Percentiles rank a stretch among this genome's conserved stretches.
Evolutionary conservation across 2,329 filamentous ascomycete genomes (phyloP).

Genomic region (Fusarium irregulare): DNA sequence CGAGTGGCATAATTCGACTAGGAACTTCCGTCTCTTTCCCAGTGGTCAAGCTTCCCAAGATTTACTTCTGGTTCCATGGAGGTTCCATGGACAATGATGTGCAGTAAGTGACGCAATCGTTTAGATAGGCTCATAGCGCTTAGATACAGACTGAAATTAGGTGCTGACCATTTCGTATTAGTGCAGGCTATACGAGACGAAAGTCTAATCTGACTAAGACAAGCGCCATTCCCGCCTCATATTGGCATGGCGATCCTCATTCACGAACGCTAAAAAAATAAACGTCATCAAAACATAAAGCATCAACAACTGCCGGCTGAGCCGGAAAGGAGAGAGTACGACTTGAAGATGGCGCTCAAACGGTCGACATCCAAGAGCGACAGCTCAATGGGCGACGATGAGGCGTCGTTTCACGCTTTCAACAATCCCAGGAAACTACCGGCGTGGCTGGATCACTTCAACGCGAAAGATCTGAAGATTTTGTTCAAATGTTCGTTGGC

Average conservation of each 20-base stretch:
- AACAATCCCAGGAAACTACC: constrained; percentile 20
- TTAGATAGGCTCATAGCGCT: neutral
- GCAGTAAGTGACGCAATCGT: neutral
- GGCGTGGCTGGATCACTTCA: constrained; percentile 39
- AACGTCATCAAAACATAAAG: constrained; percentile 8
- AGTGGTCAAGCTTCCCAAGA: too few relatives aligned
- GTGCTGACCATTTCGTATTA: constrained; percentile 7
- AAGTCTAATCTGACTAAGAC: neutral
- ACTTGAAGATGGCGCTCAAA: neutral
- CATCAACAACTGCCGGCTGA: neutral
- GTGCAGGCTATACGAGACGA: constrained; percentile 14
- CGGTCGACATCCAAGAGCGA: neutral
- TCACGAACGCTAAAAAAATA: neutral
- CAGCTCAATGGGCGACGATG: neutral
- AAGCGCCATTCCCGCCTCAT: constrained; percentile 7
- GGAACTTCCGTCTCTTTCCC: too few relatives aligned
- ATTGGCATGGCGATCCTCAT: constrained; percentile 9
- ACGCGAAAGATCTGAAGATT: constrained; percentile 39
- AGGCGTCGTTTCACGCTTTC: constrained; percentile 13
- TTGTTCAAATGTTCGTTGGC: constrained; percentile 38
- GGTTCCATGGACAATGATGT: neutral
- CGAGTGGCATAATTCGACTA: neutral
- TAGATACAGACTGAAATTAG: constrained; percentile 2
- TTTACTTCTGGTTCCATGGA: too few relatives aligned
- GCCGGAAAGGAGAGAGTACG: neutral